phyloP scores from a whole-genome alignment of 441 rosid species.

The Euphorbia schlechtendalii region DNA sequence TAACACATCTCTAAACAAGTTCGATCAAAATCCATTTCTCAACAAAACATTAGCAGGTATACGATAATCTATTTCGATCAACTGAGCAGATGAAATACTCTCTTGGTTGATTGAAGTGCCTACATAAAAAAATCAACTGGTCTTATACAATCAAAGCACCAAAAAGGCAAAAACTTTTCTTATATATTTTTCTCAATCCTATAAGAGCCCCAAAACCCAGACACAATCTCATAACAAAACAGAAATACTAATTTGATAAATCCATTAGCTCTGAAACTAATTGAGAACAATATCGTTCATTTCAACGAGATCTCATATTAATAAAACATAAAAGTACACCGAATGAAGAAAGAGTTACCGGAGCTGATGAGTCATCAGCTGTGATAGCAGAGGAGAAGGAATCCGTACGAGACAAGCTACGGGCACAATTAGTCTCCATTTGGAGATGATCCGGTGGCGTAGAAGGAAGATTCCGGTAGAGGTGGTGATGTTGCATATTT shows the following conservation, averaged over 20 bases:
- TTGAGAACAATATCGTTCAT: neutral
- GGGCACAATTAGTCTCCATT: conserved; percentile 17
- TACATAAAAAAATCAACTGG: neutral
- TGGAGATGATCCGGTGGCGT: conserved; percentile 29
- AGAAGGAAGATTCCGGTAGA: conserved; percentile 19
- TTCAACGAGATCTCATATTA: neutral
- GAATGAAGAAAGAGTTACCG: conserved; percentile 22
- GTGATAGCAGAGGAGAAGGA: conserved; percentile 41
- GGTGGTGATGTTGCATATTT: conserved; percentile 17
- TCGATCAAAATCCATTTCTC: neutral
- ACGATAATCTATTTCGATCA: neutral
- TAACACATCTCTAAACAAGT: neutral
- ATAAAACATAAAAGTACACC: neutral
- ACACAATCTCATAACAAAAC: neutral
- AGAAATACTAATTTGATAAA: neutral
- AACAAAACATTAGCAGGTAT: neutral
- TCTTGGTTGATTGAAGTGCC: neutral
- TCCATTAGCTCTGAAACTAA: neutral
- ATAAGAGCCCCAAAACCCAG: neutral
- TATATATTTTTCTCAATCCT: neutral
- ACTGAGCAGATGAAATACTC: neutral
- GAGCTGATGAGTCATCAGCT: conserved; percentile 25
- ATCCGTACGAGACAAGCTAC: conserved; percentile 29
- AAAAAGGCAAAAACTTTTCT: neutral
- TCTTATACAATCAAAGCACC: neutral